phyloP scores from a whole-genome alignment of 495 filamentous ascomycete species.

The Aspergillus campestris region DNA sequence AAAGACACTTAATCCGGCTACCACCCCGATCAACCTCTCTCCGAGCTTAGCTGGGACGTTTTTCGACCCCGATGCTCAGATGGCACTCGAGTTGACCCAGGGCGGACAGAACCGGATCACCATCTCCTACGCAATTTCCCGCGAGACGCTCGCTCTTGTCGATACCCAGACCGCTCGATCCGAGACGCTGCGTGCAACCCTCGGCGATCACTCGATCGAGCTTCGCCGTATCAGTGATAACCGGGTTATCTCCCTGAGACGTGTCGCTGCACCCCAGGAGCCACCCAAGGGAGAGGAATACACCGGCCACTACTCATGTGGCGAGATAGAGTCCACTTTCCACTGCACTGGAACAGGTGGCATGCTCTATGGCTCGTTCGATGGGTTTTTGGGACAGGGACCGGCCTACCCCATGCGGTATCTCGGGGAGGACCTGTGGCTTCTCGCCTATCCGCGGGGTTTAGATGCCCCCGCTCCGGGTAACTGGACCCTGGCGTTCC shows the following conservation, averaged over 20 bases:
- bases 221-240: conserved; percentile 21
- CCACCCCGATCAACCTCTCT: background rate
- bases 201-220: conserved; percentile 12
- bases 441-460: conserved; percentile 19
- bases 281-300: conserved; percentile 3
- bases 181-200: conserved; percentile 4
- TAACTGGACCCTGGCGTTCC: conserved; percentile 25
- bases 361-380: conserved; percentile 23
- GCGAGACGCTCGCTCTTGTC: background rate
- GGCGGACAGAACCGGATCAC: conserved; percentile 8
- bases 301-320: conserved; percentile 18
- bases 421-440: conserved; percentile 25
- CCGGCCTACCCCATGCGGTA: conserved; percentile 15
- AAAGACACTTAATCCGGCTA: background rate
- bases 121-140: conserved; percentile 10
- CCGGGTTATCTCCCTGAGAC: conserved; percentile 14
- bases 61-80: conserved; percentile 20
- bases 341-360: conserved; percentile 18
- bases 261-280: conserved; percentile 8
- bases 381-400: conserved; percentile 25
- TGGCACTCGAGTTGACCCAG: conserved; percentile 13
- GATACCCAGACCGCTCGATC: conserved; percentile 5
- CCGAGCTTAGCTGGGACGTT: conserved; percentile 17
- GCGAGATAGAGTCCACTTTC: conserved; percentile 23
- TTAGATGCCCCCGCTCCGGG: conserved; percentile 27